These are phyloP conservation scores for Globisporangium orthogonon DNA, from an alignment of 352 stramenopile genomes.

Conservation along the genomic window DNA sequence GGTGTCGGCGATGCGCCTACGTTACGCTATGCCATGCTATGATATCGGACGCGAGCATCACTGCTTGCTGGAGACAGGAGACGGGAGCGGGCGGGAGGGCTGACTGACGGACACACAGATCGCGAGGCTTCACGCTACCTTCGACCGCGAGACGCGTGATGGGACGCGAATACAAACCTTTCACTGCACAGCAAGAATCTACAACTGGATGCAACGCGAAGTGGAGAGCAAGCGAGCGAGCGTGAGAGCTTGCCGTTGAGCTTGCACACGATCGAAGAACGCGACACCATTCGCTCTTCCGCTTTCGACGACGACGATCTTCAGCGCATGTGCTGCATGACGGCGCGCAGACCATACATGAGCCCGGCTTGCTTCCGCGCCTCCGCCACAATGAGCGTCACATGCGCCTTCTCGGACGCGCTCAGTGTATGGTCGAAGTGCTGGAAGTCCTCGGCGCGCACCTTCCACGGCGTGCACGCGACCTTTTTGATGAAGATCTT, in stretches of 20 bases:
- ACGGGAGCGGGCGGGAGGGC: not conserved
- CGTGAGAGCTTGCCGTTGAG: not conserved
- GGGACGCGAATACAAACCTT: not conserved
- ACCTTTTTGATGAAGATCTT: constrained; percentile 88
- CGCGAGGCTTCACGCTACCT: not conserved
- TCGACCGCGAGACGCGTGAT: not conserved
- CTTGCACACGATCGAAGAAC: no score
- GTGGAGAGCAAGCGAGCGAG: not conserved
- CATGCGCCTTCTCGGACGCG: constrained; percentile 79
- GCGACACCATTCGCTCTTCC: not conserved
- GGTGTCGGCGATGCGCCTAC: not conserved
- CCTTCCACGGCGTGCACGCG: constrained; percentile 80
- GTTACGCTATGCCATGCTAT: constrained; percentile 2
- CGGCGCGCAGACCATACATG: constrained; percentile 81
- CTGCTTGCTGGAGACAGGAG: not conserved
- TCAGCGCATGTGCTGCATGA: constrained; percentile 87
- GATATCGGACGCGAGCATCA: not conserved
- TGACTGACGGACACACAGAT: not conserved
- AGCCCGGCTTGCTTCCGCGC: constrained; percentile 82
- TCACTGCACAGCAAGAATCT: not conserved
- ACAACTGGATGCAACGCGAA: no score
- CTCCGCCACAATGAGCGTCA: constrained; percentile 77
- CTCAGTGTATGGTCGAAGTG: constrained; percentile 80
- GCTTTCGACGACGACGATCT: not conserved
- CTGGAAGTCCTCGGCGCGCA: constrained; percentile 72